phyloP scores from a whole-genome alignment of 139 green algal species.

The Micractinium sp. region DNA sequence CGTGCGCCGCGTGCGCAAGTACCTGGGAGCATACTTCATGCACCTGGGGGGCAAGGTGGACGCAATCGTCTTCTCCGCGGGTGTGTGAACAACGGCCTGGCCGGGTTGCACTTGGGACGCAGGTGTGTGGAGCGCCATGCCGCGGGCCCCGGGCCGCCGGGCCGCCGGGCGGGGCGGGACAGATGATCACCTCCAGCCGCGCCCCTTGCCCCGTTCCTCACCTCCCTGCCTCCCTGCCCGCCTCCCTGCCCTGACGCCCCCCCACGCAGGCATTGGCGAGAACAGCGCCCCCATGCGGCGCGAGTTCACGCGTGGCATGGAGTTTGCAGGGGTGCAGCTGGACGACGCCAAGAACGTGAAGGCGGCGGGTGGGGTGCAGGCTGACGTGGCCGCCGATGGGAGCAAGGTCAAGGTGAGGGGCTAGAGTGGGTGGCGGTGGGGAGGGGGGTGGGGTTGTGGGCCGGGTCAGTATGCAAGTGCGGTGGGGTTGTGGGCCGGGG shows the following conservation, averaged over 20 bases:
- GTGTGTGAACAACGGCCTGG: no score
- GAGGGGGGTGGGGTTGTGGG: not conserved
- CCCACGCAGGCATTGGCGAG: constrained; percentile 49
- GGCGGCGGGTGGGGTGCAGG: constrained; percentile 10
- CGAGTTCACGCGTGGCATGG: constrained; percentile 12
- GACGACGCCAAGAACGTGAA: constrained; percentile 72
- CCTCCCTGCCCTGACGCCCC: not conserved
- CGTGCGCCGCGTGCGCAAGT: constrained; percentile 85
- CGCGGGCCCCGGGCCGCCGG: no score
- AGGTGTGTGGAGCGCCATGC: not conserved
- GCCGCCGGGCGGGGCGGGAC: no score
- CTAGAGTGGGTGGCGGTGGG: not conserved
- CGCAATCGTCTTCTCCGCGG: constrained; percentile 89
- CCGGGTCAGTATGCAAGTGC: no score
- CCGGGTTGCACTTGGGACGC: constrained; percentile 34
- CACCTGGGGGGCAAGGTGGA: constrained; percentile 79
- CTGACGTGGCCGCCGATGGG: constrained; percentile 56
- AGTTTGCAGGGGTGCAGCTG: constrained; percentile 68
- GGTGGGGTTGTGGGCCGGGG: no score
- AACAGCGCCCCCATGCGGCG: constrained; percentile 38
- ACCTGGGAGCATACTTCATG: constrained; percentile 85
- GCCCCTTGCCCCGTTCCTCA: not conserved
- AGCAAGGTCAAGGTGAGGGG: constrained; percentile 57
- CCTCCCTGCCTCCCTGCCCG: not conserved
- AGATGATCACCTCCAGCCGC: not conserved